A percentile compares a stretch with the other conserved stretches of the same genome.
phyloP scores from a whole-genome alignment of 1,139 yeast genomes.

The Debaryomyces nepalensis region DNA sequence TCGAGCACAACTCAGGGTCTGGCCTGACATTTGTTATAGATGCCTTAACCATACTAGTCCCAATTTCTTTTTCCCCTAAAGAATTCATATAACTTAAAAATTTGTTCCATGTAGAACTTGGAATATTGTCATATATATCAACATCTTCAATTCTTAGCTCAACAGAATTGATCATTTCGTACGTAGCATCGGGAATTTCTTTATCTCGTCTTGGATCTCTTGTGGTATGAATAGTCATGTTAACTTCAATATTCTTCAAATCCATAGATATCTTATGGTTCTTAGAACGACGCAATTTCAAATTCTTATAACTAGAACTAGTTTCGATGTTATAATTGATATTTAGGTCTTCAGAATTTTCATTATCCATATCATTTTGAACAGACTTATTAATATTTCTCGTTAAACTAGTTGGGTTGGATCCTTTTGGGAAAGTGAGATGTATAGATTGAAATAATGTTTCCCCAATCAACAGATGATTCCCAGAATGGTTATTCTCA shows the following conservation, averaged over 20 bases:
- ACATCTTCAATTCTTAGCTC: constrained; percentile 54
- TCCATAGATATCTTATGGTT: constrained; percentile 65
- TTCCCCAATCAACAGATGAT: constrained; percentile 50
- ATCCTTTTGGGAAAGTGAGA: constrained; percentile 60
- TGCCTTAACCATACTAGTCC: constrained; percentile 65
- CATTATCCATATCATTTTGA: constrained; percentile 30
- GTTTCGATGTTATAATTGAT: constrained; percentile 16
- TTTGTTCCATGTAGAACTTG: constrained; percentile 91
- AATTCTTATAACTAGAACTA: constrained; percentile 40
- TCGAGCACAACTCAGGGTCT: constrained; percentile 61
- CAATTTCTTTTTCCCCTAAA: constrained; percentile 71
- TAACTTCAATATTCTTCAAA: constrained; percentile 55
- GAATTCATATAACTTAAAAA: constrained; percentile 72
- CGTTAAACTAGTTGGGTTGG: constrained; percentile 52
- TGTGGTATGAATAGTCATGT: constrained; percentile 48
- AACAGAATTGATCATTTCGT: constrained; percentile 54
- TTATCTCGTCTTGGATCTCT: constrained; percentile 50
- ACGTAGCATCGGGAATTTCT: constrained; percentile 26
- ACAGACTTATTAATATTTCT: constrained; percentile 55
- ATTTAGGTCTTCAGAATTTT: constrained; percentile 13
- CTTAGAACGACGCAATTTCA: constrained; percentile 68
- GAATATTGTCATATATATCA: constrained; percentile 75
- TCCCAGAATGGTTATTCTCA: constrained; percentile 10
- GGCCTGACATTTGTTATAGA: constrained; percentile 68
- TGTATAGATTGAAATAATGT: constrained; percentile 75